Percentiles rank a stretch among this genome's conserved stretches.
Evolutionary conservation across 2,329 filamentous ascomycete species (phyloP).

Genomic region (Microdochium bolleyi): DNA sequence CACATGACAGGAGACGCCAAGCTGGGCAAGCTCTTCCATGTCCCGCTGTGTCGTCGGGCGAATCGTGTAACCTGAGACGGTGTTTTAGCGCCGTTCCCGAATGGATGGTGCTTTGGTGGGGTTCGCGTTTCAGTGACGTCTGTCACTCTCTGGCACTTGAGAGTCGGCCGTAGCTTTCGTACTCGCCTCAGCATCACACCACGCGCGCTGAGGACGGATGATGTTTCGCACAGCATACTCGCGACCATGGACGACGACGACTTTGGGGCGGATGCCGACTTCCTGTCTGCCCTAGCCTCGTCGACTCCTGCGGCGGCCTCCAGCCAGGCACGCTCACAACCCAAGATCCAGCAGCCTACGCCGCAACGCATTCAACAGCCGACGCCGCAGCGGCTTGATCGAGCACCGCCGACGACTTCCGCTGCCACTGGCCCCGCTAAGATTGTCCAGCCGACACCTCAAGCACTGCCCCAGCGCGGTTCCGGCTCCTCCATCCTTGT

Average conservation of each 20-base stretch:
- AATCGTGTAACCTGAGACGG: too few species aligned
- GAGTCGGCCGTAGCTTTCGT: too few species aligned
- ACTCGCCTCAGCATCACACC: too few species aligned
- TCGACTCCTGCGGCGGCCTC: slow-evolving; percentile 10
- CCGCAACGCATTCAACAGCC: slow-evolving; percentile 38
- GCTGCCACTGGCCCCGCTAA: slow-evolving; percentile 32
- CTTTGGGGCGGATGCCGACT: slow-evolving; percentile 35
- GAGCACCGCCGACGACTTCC: slow-evolving; percentile 30
- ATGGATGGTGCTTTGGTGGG: too few species aligned
- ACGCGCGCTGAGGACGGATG: too few species aligned
- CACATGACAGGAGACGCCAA: too few species aligned
- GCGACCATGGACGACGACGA: slow-evolving; percentile 31
- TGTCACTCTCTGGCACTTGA: too few species aligned
- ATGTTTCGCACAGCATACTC: slow-evolving; percentile 3
- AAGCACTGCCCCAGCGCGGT: slow-evolving; percentile 61
- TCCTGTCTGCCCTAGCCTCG: slow-evolving; percentile 25
- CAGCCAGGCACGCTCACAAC: slow-evolving; percentile 12
- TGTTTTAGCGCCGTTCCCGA: too few species aligned
- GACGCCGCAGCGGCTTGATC: slow-evolving; percentile 48
- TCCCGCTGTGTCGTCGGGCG: too few species aligned
- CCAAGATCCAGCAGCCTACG: slow-evolving; percentile 28
- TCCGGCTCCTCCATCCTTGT: slow-evolving; percentile 76
- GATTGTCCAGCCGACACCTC: slow-evolving; percentile 80
- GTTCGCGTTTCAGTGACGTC: too few species aligned
- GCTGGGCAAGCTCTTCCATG: too few species aligned